Evolutionary conservation across 768 basidiomycete genomes (phyloP).

Genomic region (Rhodotorula graminis): DNA sequence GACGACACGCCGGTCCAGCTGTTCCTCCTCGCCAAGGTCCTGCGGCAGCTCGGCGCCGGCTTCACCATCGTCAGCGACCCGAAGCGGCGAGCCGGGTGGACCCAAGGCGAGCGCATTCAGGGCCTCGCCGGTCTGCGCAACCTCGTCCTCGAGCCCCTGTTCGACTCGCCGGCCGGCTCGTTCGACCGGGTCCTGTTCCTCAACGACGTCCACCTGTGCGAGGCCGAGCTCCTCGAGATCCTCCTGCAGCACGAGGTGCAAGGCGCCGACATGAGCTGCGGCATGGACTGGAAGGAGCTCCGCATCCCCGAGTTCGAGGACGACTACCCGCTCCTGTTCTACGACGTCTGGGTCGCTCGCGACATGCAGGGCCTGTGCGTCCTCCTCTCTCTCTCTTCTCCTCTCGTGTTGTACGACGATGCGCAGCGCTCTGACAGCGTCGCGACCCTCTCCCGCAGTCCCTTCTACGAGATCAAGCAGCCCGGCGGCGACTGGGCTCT

Average conservation of each 20-base stretch:
- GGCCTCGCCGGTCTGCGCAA: conserved; percentile 46
- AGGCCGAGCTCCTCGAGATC: conserved; percentile 45
- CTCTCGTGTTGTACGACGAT: not conserved
- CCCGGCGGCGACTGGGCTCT: conserved; percentile 22
- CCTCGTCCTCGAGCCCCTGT: conserved; percentile 44
- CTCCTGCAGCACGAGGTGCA: conserved; percentile 47
- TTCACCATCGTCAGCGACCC: conserved; percentile 19
- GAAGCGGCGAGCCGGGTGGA: conserved; percentile 23
- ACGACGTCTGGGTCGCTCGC: conserved; percentile 48
- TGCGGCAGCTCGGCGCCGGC: conserved; percentile 11
- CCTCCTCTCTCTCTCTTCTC: no score
- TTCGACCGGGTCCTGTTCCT: conserved; percentile 45
- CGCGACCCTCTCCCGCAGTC: not conserved
- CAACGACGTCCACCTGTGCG: conserved; percentile 47
- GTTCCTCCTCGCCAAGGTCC: conserved; percentile 19
- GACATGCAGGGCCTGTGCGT: conserved; percentile 40
- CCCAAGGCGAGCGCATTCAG: conserved; percentile 43
- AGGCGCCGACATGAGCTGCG: conserved; percentile 47
- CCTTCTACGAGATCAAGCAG: conserved; percentile 39
- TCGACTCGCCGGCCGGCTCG: conserved; percentile 40
- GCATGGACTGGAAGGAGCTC: conserved; percentile 46
- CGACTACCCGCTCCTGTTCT: conserved; percentile 42
- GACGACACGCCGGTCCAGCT: conserved; percentile 19
- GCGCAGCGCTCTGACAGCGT: no score
- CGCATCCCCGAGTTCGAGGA: conserved; percentile 15